These are phyloP conservation scores for Calophaca sinica DNA, from an alignment of 306 rosid species.

Conservation along the genomic window DNA sequence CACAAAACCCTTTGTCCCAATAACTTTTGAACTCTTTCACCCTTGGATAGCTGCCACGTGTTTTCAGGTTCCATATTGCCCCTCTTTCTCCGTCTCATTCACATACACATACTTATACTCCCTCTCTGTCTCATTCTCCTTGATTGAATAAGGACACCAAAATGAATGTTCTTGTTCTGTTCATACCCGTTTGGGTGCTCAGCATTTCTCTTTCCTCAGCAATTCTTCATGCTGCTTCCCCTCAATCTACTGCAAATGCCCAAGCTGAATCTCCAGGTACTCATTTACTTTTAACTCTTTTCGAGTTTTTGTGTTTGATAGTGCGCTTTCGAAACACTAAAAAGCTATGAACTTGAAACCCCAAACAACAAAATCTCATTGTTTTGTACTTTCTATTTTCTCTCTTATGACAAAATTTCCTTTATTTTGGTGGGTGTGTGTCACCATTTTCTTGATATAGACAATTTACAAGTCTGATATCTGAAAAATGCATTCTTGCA, in stretches of 20 bases:
- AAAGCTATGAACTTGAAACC: conserved; percentile 36
- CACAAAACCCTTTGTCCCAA: conserved; percentile 40
- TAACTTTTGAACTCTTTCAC: conserved; percentile 48
- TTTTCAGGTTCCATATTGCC: conserved; percentile 48
- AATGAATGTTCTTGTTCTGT: conserved; percentile 58
- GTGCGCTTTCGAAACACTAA: conserved; percentile 26
- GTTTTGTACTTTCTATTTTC: not conserved
- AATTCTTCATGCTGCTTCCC: conserved; percentile 51
- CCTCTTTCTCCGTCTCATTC: not conserved
- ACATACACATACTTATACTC: not conserved
- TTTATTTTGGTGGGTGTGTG: not conserved
- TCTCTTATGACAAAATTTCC: not conserved
- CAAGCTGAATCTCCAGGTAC: conserved; percentile 87
- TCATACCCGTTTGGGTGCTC: conserved; percentile 58
- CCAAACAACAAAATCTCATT: conserved; percentile 12
- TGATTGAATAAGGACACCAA: conserved; percentile 26
- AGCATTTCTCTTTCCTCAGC: conserved; percentile 47
- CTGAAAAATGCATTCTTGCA: conserved; percentile 38
- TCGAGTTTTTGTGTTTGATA: not conserved
- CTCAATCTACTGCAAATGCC: conserved; percentile 57
- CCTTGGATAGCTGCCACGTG: conserved; percentile 61
- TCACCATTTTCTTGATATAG: not conserved
- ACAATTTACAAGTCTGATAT: conserved; percentile 15
- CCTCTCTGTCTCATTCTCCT: conserved; percentile 36
- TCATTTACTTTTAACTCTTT: not conserved